Evolutionary conservation across 768 basidiomycete species (phyloP).

Genomic region (Mycena latifolia): DNA sequence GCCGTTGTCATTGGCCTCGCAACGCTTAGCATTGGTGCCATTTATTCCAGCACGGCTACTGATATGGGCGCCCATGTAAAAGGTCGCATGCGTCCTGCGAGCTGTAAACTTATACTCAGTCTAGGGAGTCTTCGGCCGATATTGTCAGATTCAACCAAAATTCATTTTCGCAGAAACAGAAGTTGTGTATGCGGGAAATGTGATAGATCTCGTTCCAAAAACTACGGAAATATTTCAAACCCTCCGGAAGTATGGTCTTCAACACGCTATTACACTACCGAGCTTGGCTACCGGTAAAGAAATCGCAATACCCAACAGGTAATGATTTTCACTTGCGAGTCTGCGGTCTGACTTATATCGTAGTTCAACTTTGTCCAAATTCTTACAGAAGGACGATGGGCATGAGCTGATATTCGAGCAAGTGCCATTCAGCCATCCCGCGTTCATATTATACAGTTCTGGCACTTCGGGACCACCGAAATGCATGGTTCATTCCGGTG

Average conservation of each 20-base stretch:
- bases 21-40: slow-evolving; percentile 72
- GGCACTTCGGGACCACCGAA: slow-evolving; percentile 91
- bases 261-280: slow-evolving; percentile 68
- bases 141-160: slow-evolving; percentile 77
- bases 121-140: slow-evolving; percentile 69
- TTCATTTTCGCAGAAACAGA: slow-evolving; percentile 79
- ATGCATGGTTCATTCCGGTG: slow-evolving; percentile 84
- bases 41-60: slow-evolving; percentile 79
- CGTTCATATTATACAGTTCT: slow-evolving; percentile 88
- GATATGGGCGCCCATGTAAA: too few species aligned
- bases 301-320: slow-evolving; percentile 47
- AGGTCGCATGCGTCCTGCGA: not conserved
- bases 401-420: slow-evolving; percentile 74
- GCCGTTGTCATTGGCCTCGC: slow-evolving; percentile 74
- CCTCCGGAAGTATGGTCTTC: slow-evolving; percentile 61
- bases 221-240: slow-evolving; percentile 64
- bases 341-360: not conserved
- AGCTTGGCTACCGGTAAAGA: slow-evolving; percentile 65
- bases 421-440: slow-evolving; percentile 81
- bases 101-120: too few species aligned
- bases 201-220: slow-evolving; percentile 66
- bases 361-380: slow-evolving; percentile 62
- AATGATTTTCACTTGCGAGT: slow-evolving; percentile 30
- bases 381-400: slow-evolving; percentile 62
- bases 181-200: slow-evolving; percentile 72